Base-by-base conservation (phyloP, 2,329 filamentous ascomycete species). In the Malbranchea cinnamomea region DNA sequence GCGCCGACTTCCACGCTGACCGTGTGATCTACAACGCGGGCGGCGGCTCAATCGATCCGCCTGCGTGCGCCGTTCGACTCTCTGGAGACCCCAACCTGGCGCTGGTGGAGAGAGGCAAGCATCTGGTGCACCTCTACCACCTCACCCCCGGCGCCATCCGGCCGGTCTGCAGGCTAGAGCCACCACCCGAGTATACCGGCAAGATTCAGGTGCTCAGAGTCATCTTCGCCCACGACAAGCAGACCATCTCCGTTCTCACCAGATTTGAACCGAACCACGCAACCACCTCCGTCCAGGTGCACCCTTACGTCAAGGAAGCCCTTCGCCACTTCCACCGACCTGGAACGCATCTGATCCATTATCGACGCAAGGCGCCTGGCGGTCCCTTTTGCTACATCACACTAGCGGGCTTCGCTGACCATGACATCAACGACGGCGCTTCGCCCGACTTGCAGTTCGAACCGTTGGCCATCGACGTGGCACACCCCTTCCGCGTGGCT, bases 271-370 rank as follows among this genome's bases (percentile, higher is more conserved):
- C n/a, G n/a, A n/a, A n/a, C n/a, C n/a, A 32, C 28, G 4, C 34
- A 38, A 31, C 2, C 48, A 52, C 15, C n/a, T n/a, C n/a, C n/a
- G n/a, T n/a, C n/a, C n/a, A n/a, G n/a, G n/a, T n/a, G n/a, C n/a
- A n/a, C n/a, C 46, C 49, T 4, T 57, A 56, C 34, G 43, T 53
- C 6, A 44, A 44, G 30, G 45, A 53, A 8, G 52, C 50, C 0
- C 25, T 45, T 28, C 35, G 43, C 27, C 42, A 43, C 3, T 40
- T 34, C 17, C 29, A 37, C 6, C 26, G 38, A 9, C 40, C 43
- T 4, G 38, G 31, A 6, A 37, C 50, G 18, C 46, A 47, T 37
- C 38, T 57, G 16, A 39, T 48, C 4, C 41, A 46, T 24, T 43
- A 54, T 35, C 36, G 33, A 4, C 25, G 19, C n/a, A 9, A 5